These are phyloP conservation scores for Sclerotinia minor DNA, from an alignment of 2,329 filamentous ascomycete genomes.

Conservation along the genomic window DNA sequence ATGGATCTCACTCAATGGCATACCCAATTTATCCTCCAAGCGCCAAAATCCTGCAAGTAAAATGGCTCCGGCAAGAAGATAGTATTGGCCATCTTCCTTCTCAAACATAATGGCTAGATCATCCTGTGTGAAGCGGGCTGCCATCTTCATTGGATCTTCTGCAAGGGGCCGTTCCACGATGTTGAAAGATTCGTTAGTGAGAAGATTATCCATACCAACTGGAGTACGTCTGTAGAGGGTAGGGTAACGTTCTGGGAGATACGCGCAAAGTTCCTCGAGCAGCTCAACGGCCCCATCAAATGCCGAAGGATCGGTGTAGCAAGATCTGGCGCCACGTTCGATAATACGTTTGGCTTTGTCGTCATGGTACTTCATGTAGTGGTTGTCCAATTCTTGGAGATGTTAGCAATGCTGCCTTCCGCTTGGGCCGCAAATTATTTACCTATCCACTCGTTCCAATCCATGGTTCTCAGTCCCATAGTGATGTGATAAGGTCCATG, in stretches of 20 bases:
- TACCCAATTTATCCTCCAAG: constrained; percentile 76
- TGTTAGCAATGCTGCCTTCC: constrained; percentile 26
- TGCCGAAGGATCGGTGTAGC: constrained; percentile 66
- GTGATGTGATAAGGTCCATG: constrained; percentile 42
- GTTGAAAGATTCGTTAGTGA: constrained; percentile 72
- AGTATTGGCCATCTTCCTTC: constrained; percentile 72
- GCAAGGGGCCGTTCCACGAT: constrained; percentile 61
- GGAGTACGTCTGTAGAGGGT: constrained; percentile 63
- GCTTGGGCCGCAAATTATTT: constrained; percentile 5
- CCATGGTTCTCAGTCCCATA: constrained; percentile 42
- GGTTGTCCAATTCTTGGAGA: constrained; percentile 69
- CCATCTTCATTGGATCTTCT: constrained; percentile 78
- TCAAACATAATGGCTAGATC: constrained; percentile 85
- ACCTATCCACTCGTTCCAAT: constrained; percentile 44
- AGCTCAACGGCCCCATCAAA: constrained; percentile 73
- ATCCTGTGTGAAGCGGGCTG: constrained; percentile 73
- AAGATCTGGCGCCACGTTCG: constrained; percentile 67
- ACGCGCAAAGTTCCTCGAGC: constrained; percentile 68
- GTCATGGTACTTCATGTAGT: constrained; percentile 70
- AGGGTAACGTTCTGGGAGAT: constrained; percentile 75
- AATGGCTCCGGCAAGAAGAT: constrained; percentile 74
- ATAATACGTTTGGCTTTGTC: constrained; percentile 68
- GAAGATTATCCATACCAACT: constrained; percentile 67
- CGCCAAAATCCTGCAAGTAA: constrained; percentile 83
- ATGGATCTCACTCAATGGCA: constrained; percentile 78